Conservation (phyloP, 139 green algal species). For the Closterium sp. region DNA sequence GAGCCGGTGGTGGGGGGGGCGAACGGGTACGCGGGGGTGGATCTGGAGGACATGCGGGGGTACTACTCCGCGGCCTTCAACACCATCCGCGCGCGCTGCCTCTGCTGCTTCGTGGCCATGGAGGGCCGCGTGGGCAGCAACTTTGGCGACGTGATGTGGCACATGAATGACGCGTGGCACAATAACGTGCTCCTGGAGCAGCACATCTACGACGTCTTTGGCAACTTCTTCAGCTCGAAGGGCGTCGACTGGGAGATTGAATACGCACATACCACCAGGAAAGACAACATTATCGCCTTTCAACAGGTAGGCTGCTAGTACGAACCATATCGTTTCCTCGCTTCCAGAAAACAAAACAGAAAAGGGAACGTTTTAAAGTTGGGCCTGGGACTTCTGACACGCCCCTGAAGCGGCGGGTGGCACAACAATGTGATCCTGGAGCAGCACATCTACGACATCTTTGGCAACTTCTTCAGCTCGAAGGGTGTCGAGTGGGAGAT, state of each 20-base stretch:
- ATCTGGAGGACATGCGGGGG: not conserved
- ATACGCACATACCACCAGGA: too few relatives aligned
- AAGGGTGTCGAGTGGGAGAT: too few relatives aligned
- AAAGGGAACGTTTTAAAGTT: too few relatives aligned
- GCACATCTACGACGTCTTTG: constrained; percentile 9
- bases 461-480: not conserved
- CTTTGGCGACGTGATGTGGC: constrained; percentile 10
- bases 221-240: too few relatives aligned
- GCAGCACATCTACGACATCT: constrained; percentile 7
- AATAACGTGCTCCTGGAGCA: constrained; percentile 9
- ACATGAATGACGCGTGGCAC: constrained; percentile 16
- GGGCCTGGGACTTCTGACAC: too few relatives aligned
- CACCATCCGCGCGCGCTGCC: not conserved
- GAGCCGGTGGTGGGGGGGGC: not conserved
- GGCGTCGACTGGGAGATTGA: too few relatives aligned
- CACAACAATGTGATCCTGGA: constrained; percentile 17
- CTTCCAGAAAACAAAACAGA: too few relatives aligned
- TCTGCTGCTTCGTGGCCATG: constrained; percentile 22
- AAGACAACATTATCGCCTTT: too few relatives aligned
- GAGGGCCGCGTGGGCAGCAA: constrained; percentile 17
- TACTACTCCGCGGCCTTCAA: constrained; percentile 27
- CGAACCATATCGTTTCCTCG: too few relatives aligned
- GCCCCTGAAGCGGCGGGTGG: too few relatives aligned
- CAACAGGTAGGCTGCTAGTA: too few relatives aligned
- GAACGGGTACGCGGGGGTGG: not conserved